A percentile compares a stretch with the other conserved stretches of the same genome.
phyloP scores from a whole-genome alignment of 2,329 filamentous ascomycete species.

The Geosmithia putterillii region DNA sequence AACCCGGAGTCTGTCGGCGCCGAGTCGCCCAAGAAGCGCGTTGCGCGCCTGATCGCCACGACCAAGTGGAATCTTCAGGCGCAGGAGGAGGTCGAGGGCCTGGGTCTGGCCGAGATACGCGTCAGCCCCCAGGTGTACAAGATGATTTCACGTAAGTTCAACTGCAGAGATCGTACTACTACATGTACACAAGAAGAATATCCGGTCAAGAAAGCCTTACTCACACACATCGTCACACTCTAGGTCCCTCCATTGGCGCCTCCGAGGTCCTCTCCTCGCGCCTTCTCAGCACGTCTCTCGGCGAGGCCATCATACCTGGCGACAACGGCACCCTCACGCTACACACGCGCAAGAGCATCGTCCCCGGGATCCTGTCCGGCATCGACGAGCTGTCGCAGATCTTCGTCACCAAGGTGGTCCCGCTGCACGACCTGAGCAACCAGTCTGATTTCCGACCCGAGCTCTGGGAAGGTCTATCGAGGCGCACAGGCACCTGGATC shows the following conservation, averaged over 20 bases:
- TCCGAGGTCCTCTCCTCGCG: not conserved
- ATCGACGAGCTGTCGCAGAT: not conserved
- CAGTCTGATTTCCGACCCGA: not conserved
- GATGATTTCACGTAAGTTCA: slow-evolving; percentile 28
- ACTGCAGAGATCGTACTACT: not conserved
- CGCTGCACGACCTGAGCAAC: not conserved
- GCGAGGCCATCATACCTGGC: not conserved
- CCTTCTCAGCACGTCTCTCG: not conserved
- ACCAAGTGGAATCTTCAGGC: slow-evolving; percentile 37
- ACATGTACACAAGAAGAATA: not conserved
- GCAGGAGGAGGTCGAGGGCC: slow-evolving; percentile 27
- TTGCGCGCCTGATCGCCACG: slow-evolving; percentile 30
- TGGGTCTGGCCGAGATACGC: slow-evolving; percentile 26
- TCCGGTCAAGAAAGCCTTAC: not conserved
- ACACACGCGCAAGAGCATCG: not conserved
- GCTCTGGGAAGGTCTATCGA: not conserved
- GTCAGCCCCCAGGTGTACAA: slow-evolving; percentile 26
- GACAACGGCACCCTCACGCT: not conserved
- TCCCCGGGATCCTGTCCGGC: not conserved
- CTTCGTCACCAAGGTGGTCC: not conserved
- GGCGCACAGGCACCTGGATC: not conserved
- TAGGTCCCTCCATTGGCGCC: not conserved
- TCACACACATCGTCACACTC: not conserved
- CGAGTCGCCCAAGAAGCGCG: slow-evolving; percentile 21
- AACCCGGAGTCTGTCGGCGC: not conserved